Conservation (phyloP, 768 basidiomycete genomes). For the Termitomyces sp. region DNA sequence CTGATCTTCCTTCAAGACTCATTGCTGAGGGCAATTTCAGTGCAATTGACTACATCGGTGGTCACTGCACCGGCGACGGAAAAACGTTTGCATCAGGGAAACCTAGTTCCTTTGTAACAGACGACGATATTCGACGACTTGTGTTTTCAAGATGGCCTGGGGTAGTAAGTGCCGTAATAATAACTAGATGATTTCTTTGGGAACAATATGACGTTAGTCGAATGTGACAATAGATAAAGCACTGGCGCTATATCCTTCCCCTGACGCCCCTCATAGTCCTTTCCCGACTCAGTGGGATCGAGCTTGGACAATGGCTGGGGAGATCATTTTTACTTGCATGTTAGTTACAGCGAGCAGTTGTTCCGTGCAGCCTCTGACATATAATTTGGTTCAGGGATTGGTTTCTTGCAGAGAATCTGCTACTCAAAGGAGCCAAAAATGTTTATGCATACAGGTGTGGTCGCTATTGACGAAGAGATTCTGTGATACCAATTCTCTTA, state of each 20-base stretch:
- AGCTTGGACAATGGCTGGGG: conserved; percentile 34
- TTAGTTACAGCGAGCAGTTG: conserved; percentile 11
- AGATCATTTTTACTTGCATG: conserved; percentile 41
- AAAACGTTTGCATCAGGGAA: conserved; percentile 33
- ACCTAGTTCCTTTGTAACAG: conserved; percentile 31
- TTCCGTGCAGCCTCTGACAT: not conserved
- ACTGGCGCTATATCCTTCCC: conserved; percentile 30
- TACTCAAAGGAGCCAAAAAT: conserved; percentile 23
- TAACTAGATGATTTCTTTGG: conserved; percentile 2
- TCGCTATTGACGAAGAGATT: not conserved
- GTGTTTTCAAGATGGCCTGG: conserved; percentile 30
- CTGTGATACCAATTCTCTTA: not conserved
- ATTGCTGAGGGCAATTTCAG: conserved; percentile 27
- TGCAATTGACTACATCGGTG: conserved; percentile 30
- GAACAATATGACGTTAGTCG: not conserved
- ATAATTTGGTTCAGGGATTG: conserved; percentile 26
- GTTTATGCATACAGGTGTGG: conserved; percentile 30
- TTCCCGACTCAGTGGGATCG: conserved; percentile 36
- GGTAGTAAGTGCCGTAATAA: conserved; percentile 27
- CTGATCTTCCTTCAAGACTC: conserved; percentile 31
- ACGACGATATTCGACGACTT: conserved; percentile 31
- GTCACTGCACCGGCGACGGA: conserved; percentile 39
- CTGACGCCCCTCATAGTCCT: conserved; percentile 23
- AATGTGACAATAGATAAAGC: not conserved
- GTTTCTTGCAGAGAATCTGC: conserved; percentile 28